phyloP scores from a whole-genome alignment of 305 asterid genomes.

The Fraxinus velutina region DNA sequence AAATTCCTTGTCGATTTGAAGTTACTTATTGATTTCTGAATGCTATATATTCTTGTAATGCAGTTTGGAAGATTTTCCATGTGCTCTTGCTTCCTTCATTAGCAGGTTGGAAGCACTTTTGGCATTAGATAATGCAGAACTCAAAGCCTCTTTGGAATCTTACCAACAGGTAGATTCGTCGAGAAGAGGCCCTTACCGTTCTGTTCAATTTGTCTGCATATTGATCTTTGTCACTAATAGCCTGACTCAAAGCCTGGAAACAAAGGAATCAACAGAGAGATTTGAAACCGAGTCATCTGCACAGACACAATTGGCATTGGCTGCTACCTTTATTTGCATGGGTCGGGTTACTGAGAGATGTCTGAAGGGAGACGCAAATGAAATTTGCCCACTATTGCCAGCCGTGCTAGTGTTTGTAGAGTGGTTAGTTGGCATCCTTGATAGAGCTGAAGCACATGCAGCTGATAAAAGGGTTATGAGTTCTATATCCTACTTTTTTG shows the following conservation, averaged over 20 bases:
- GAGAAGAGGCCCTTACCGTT: slow-evolving; percentile 67
- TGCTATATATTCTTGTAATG: slow-evolving; percentile 21
- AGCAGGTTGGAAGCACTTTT: slow-evolving; percentile 52
- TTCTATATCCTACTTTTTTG: slow-evolving; percentile 56
- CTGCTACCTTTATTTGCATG: slow-evolving; percentile 61
- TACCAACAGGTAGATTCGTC: slow-evolving; percentile 53
- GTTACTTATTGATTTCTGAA: slow-evolving; percentile 9
- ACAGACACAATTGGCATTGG: slow-evolving; percentile 42
- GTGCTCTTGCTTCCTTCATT: slow-evolving; percentile 54
- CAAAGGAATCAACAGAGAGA: slow-evolving; percentile 34
- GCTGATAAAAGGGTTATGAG: slow-evolving; percentile 51
- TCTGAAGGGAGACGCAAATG: slow-evolving; percentile 23
- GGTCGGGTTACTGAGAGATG: slow-evolving; percentile 68
- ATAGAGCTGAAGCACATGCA: slow-evolving; percentile 33
- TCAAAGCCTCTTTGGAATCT: slow-evolving; percentile 46
- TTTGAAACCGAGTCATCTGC: slow-evolving; percentile 32
- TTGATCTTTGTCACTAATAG: slow-evolving; percentile 58
- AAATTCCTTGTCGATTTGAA: not conserved
- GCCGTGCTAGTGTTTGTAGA: slow-evolving; percentile 61
- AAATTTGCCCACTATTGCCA: slow-evolving; percentile 59
- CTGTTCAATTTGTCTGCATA: slow-evolving; percentile 66
- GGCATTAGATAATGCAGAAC: slow-evolving; percentile 43
- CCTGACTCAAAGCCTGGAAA: slow-evolving; percentile 36
- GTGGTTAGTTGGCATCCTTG: slow-evolving; percentile 64
- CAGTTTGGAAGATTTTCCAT: slow-evolving; percentile 73